Conservation (phyloP, 306 rosid genomes). For the Medicago lupulina region DNA sequence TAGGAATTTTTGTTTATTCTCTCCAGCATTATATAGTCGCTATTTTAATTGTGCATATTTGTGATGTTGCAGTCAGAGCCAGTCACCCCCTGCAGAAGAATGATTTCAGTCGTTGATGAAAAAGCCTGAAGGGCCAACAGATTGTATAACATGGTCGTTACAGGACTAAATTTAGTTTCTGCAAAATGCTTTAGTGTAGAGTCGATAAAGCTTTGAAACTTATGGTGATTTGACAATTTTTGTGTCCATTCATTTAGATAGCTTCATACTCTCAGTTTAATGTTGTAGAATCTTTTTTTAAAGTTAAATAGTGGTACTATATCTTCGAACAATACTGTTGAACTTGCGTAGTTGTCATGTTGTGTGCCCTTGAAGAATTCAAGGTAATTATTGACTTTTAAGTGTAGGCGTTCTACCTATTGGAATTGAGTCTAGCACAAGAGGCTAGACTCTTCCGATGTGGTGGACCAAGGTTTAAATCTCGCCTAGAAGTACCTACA, state of each 20-base stretch:
- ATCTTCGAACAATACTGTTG: conserved; percentile 2
- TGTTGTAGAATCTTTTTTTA: conserved; percentile 43
- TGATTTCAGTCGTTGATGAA: conserved; percentile 49
- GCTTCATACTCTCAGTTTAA: conserved; percentile 30
- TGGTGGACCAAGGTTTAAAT: no score
- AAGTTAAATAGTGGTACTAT: conserved; percentile 32
- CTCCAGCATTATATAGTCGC: background rate
- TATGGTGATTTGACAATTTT: conserved; percentile 35
- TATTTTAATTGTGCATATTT: background rate
- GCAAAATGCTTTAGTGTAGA: conserved; percentile 32
- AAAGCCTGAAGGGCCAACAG: conserved; percentile 25
- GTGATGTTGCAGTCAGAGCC: conserved; percentile 68
- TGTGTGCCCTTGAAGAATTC: background rate
- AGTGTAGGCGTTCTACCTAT: no score
- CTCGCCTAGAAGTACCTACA: no score
- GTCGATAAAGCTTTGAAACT: conserved; percentile 37
- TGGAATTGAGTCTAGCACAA: no score
- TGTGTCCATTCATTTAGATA: conserved; percentile 40
- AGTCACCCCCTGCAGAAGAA: conserved; percentile 82
- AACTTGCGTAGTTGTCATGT: conserved; percentile 5
- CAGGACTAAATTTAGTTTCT: conserved; percentile 41
- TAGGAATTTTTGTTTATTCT: background rate
- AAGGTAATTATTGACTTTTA: background rate
- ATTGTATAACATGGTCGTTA: conserved; percentile 34
- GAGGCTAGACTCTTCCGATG: no score